These are phyloP conservation scores for Penicillium brevicompactum DNA, from an alignment of 2,329 filamentous ascomycete species.

Conservation along the genomic window DNA sequence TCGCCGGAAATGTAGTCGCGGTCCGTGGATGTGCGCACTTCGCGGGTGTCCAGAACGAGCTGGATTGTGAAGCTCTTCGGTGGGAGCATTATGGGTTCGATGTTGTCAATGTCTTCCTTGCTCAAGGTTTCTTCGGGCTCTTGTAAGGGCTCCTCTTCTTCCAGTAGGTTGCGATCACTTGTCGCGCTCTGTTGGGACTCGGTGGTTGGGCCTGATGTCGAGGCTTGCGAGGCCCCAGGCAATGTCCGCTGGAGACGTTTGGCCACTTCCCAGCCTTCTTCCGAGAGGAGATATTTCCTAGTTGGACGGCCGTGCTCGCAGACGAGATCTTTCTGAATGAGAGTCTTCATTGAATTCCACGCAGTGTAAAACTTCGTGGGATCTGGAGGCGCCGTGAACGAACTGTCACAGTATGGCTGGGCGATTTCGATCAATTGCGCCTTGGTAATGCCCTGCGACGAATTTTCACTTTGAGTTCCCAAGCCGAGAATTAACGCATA, in stretches of 20 bases:
- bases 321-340: constrained; percentile 72
- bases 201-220: constrained; percentile 4
- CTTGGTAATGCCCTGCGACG: constrained; percentile 65
- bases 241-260: constrained; percentile 61
- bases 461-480: constrained; percentile 59
- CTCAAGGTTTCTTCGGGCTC: constrained; percentile 11
- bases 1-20: constrained; percentile 76
- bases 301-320: constrained; percentile 69
- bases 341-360: constrained; percentile 80
- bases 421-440: constrained; percentile 67
- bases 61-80: constrained; percentile 71
- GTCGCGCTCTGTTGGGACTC: constrained; percentile 3
- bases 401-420: constrained; percentile 72
- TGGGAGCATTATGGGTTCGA: constrained; percentile 63
- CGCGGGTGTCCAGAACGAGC: constrained; percentile 72
- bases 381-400: constrained; percentile 69
- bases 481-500: constrained; percentile 73
- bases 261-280: constrained; percentile 77
- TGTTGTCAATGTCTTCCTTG: constrained; percentile 9
- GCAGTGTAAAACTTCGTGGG: constrained; percentile 74
- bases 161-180: not conserved
- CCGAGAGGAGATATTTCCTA: constrained; percentile 70
- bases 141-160: constrained; percentile 1
- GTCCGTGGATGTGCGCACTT: constrained; percentile 72
- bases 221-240: constrained; percentile 22